Evolutionary conservation across 2,329 filamentous ascomycete genomes (phyloP), one percentile per base, ranked within the genome.

Genomic region (Pseudocercospora macadamiae): DNA sequence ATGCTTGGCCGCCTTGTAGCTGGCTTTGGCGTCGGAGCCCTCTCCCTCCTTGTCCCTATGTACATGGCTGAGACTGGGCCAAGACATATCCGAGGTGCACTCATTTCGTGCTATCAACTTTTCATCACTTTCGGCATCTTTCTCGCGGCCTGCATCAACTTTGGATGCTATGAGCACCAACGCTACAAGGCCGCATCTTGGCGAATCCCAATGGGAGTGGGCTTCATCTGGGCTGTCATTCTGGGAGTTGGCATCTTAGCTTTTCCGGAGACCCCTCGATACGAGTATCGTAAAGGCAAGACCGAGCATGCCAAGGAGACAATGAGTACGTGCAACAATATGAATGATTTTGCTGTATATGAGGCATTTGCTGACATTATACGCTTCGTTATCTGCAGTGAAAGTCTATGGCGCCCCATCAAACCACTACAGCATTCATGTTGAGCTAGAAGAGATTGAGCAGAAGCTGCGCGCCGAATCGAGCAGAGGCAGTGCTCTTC

Each of bases 81-180:
- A 0, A 80, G 85, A 61, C 82, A 85, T 59, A 83, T 89, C 53
- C 83, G 87, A 64, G 86, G 85, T 67, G 79, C 86, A 8, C 77
- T 89, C 21, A 82, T 89, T 25, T 80, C 82, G 2, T 83, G 81
- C 54, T 89, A 89, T 72, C 87, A 63, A 51, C 80, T 89, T 2
- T 84, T 88, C 70, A 86, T 89, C 69, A 89, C 86, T 0, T 77
- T 89, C 25, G 87, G 87, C 51, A 88, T 89, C 70, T 86, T 78
- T 55, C 69, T 77, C 21, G 61, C 61, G 32, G 74, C 75, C 59
- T 74, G 75, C 67, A 77, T 80, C 70, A 87, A 88, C 70, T 88
- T 77, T 68, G 85, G 85, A 6, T 88, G 86, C 7, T 76, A 84
- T 63, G 74, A 71, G 3, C 76, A 77, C 47, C 61, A 61, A 37